These are phyloP conservation scores for Lactifluus echinatus DNA, from an alignment of 768 basidiomycete species.

Conservation along the genomic window DNA sequence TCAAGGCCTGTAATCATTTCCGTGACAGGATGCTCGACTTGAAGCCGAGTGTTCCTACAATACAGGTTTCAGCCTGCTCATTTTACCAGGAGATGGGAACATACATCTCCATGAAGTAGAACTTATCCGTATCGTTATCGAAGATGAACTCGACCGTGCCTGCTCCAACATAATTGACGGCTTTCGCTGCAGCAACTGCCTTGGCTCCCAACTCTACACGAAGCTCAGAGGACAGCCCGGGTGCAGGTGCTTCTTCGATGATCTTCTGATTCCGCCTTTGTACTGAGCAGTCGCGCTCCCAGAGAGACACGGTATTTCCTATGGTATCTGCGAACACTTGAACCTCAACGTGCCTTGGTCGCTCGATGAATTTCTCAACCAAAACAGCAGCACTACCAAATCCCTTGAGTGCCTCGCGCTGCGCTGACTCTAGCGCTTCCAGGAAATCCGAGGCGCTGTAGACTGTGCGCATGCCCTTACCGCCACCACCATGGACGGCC, in stretches of 20 bases:
- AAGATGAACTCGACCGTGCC: slow-evolving; percentile 97
- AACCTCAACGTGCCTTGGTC: slow-evolving; percentile 87
- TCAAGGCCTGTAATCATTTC: slow-evolving; percentile 94
- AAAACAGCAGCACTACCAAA: slow-evolving; percentile 85
- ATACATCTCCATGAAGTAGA: slow-evolving; percentile 96
- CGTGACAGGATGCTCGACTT: slow-evolving; percentile 89
- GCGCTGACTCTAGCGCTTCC: slow-evolving; percentile 77
- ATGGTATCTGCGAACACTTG: slow-evolving; percentile 84
- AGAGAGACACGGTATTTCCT: slow-evolving; percentile 85
- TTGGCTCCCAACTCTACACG: slow-evolving; percentile 76
- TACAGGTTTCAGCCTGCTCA: neutral
- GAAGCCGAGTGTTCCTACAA: slow-evolving; percentile 70
- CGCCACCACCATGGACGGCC: slow-evolving; percentile 92
- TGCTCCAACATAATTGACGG: slow-evolving; percentile 86
- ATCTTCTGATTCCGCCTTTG: slow-evolving; percentile 94
- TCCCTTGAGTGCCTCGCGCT: slow-evolving; percentile 79
- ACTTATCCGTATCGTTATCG: slow-evolving; percentile 78
- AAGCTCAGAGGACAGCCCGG: slow-evolving; percentile 71
- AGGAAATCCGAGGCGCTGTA: slow-evolving; percentile 57
- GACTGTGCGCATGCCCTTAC: slow-evolving; percentile 91
- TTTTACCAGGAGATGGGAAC: slow-evolving; percentile 20
- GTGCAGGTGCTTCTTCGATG: slow-evolving; percentile 92
- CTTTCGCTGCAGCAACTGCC: slow-evolving; percentile 86
- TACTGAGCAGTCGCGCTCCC: slow-evolving; percentile 91
- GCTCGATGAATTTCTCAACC: slow-evolving; percentile 82